Percentiles rank a stretch among this genome's conserved stretches.
phyloP scores from a whole-genome alignment of 768 basidiomycete species.

The Pleurotus platypus region DNA sequence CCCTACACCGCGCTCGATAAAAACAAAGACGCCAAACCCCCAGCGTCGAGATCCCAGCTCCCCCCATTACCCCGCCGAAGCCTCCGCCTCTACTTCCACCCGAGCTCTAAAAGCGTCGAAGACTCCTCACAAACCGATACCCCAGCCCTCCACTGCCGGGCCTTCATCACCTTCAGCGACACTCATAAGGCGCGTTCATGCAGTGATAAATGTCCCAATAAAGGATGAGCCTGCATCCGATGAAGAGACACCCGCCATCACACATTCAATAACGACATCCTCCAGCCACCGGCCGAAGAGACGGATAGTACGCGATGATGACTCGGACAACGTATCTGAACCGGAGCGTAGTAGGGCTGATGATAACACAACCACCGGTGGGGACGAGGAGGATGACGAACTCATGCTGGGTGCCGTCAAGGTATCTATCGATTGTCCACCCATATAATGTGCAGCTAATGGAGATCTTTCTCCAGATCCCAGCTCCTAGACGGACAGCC shows the following conservation, averaged over 20 bases:
- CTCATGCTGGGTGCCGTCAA: neutral
- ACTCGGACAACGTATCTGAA: slow-evolving; percentile 9
- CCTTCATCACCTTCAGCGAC: slow-evolving; percentile 20
- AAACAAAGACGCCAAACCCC: slow-evolving; percentile 1
- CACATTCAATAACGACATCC: neutral
- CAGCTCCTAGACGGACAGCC: no score
- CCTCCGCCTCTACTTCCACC: slow-evolving; percentile 12
- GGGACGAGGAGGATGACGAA: slow-evolving; percentile 5
- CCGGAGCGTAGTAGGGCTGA: slow-evolving; percentile 11
- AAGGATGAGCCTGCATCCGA: slow-evolving; percentile 43
- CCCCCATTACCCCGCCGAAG: neutral
- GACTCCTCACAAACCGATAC: slow-evolving; percentile 8
- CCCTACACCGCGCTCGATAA: neutral
- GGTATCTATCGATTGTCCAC: neutral
- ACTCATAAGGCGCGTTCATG: slow-evolving; percentile 63
- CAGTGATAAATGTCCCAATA: slow-evolving; percentile 48
- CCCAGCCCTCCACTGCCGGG: slow-evolving; percentile 7
- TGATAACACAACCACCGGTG: neutral
- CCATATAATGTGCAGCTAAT: neutral
- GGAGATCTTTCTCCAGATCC: no score
- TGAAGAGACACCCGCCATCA: neutral
- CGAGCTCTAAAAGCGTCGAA: neutral
- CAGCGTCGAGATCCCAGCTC: slow-evolving; percentile 3
- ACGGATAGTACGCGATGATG: slow-evolving; percentile 10
- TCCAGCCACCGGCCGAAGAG: slow-evolving; percentile 8